Conservation (phyloP, 352 stramenopile genomes). For the Phytophthora kernoviae region DNA sequence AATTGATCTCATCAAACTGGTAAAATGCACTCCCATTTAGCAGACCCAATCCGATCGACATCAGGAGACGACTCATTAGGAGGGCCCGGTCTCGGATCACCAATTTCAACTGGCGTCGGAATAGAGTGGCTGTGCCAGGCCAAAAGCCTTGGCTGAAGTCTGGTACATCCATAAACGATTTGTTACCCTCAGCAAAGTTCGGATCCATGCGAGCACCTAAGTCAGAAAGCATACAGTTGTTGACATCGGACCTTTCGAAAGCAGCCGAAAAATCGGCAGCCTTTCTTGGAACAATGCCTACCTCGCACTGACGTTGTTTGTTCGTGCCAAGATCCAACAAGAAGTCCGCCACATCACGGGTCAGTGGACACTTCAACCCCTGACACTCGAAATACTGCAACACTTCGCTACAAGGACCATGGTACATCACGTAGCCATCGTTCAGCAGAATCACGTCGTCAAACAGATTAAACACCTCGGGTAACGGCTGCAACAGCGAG, state of each 20-base stretch:
- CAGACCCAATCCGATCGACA: constrained; percentile 2
- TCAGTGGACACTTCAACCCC: constrained; percentile 40
- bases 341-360: constrained; percentile 37
- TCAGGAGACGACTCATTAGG: constrained; percentile 11
- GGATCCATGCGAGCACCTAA: background rate
- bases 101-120: constrained; percentile 22
- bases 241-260: constrained; percentile 16
- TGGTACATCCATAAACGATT: constrained; percentile 16
- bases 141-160: constrained; percentile 17
- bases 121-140: constrained; percentile 5
- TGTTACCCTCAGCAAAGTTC: background rate
- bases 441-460: constrained; percentile 89
- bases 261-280: constrained; percentile 10
- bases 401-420: constrained; percentile 60
- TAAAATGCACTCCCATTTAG: constrained; percentile 4
- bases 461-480: constrained; percentile 69
- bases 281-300: background rate
- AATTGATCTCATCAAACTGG: background rate
- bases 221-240: constrained; percentile 9
- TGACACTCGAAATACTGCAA: constrained; percentile 70
- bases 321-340: constrained; percentile 29
- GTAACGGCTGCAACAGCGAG: constrained; percentile 76
- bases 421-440: constrained; percentile 84
- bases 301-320: constrained; percentile 27
- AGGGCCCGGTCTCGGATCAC: constrained; percentile 16